These are phyloP conservation scores for Trapa incisa DNA, from an alignment of 345 rosid species.

Conservation along the genomic window DNA sequence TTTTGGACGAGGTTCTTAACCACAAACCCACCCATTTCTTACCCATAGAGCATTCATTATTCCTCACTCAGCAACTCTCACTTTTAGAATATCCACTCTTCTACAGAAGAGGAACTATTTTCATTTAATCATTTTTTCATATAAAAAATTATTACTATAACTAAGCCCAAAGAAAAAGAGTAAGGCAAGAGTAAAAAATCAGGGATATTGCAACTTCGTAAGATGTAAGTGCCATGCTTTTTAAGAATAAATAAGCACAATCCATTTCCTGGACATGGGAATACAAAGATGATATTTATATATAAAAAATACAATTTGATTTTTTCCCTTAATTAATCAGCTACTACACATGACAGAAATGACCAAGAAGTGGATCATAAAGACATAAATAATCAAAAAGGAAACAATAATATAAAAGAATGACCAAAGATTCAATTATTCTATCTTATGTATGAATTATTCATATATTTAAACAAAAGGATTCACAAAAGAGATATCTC, in stretches of 20 bases:
- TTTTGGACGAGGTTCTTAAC: too few species aligned
- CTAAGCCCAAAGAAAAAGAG: not conserved
- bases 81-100: too few species aligned
- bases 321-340: not conserved
- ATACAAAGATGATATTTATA: too few species aligned
- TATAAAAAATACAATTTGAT: not conserved
- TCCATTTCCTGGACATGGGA: not conserved
- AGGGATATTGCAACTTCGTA: not conserved
- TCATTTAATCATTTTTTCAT: too few species aligned
- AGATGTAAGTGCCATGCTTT: not conserved
- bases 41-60: too few species aligned
- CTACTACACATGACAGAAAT: not conserved
- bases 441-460: not conserved
- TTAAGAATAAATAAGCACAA: too few species aligned
- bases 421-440: not conserved
- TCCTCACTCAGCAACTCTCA: too few species aligned
- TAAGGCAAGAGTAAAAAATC: not conserved
- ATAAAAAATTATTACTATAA: too few species aligned
- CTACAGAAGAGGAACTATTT: too few species aligned
- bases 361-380: not conserved
- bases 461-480: not conserved
- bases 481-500: not conserved
- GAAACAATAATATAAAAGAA: not conserved
- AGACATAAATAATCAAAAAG: not conserved
- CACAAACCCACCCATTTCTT: too few species aligned